Percentiles rank a stretch among this genome's conserved stretches.
Conservation (phyloP, 768 basidiomycete species). For the Kwoniella sp. region DNA sequence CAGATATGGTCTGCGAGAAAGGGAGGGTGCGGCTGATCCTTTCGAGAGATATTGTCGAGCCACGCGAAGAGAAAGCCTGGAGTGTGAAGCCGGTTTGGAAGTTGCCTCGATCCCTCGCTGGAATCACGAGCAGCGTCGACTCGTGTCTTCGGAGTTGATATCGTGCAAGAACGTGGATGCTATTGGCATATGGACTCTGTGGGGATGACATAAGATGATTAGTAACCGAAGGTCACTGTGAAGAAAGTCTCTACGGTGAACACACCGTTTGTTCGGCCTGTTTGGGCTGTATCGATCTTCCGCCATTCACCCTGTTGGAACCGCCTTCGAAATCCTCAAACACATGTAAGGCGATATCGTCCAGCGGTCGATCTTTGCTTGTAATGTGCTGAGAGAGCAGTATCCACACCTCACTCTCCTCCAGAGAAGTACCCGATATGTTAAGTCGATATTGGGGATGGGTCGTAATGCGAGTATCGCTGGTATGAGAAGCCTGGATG, state of each 20-base stretch:
- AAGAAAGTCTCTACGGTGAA: not conserved
- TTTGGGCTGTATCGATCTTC: conserved; percentile 1
- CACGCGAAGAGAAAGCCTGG: conserved; percentile 28
- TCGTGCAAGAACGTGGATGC: conserved; percentile 59
- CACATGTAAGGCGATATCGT: conserved; percentile 70
- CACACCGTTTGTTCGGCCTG: conserved; percentile 17
- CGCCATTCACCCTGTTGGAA: not conserved
- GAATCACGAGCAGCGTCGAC: conserved; percentile 29
- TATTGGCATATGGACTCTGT: conserved; percentile 58
- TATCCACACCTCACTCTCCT: conserved; percentile 68
- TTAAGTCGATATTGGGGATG: conserved; percentile 26
- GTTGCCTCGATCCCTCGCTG: conserved; percentile 45
- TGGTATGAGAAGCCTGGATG: not conserved
- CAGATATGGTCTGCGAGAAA: conserved; percentile 58
- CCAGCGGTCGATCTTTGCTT: conserved; percentile 64
- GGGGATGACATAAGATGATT: not conserved
- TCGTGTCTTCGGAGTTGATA: conserved; percentile 9
- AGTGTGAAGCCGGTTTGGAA: conserved; percentile 49
- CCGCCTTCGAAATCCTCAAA: conserved; percentile 36
- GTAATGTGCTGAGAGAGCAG: conserved; percentile 75
- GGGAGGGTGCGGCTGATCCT: conserved; percentile 28
- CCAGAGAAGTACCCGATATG: not conserved
- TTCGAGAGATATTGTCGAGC: conserved; percentile 29
- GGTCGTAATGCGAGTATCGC: not conserved
- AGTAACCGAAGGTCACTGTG: not conserved